Percentiles rank a stretch among this genome's conserved stretches.
Evolutionary conservation across 352 stramenopile species (phyloP).

Genomic region (Salisapilia sapeloensis): DNA sequence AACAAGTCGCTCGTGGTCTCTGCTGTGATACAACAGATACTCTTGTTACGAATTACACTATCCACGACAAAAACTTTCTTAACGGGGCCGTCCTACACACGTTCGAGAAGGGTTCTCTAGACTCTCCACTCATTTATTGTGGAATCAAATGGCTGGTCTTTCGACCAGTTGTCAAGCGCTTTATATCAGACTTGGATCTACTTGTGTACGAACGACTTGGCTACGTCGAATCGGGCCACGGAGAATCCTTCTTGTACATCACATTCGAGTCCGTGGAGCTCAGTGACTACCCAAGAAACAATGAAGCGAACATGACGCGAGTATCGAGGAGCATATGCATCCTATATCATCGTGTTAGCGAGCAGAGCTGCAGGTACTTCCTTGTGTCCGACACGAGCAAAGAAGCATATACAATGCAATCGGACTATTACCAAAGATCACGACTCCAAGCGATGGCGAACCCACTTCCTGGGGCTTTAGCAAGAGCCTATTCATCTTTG

Average conservation of each 20-base stretch:
- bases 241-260: slow-evolving; percentile 44
- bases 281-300: slow-evolving; percentile 22
- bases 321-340: slow-evolving; percentile 36
- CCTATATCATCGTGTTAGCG: slow-evolving; percentile 31
- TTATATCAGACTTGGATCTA: slow-evolving; percentile 36
- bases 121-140: slow-evolving; percentile 30
- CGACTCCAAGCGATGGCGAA: no score
- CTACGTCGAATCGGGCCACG: slow-evolving; percentile 22
- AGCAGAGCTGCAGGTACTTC: slow-evolving; percentile 36
- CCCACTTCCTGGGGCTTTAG: no score
- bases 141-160: slow-evolving; percentile 49
- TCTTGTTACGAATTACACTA: slow-evolving; percentile 19
- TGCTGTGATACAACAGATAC: slow-evolving; percentile 37
- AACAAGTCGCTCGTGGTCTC: slow-evolving; percentile 28
- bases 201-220: slow-evolving; percentile 43
- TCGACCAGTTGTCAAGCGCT: slow-evolving; percentile 27
- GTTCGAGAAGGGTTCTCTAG: slow-evolving; percentile 24
- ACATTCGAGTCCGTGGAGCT: slow-evolving; percentile 39
- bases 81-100: slow-evolving; percentile 34
- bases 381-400: slow-evolving; percentile 27
- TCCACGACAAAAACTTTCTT: slow-evolving; percentile 28
- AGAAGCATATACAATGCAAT: no score
- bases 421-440: no score
- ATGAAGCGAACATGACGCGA: slow-evolving; percentile 12
- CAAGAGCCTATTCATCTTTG: slow-evolving; percentile 31